Conservation (phyloP, 495 filamentous ascomycete genomes). For the Penicillium longicatenatum region DNA sequence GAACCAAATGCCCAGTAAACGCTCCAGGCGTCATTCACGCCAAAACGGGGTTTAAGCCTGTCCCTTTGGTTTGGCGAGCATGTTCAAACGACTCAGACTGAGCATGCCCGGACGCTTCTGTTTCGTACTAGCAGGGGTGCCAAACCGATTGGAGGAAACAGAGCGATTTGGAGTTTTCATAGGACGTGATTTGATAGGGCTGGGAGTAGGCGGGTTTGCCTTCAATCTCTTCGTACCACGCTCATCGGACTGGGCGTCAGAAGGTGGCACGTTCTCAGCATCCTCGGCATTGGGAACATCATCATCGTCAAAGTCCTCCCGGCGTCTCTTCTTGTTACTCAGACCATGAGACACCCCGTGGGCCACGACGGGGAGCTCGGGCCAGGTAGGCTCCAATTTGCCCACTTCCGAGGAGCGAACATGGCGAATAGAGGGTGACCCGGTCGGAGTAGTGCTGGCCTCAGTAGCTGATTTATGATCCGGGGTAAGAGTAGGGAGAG, state of each 20-base stretch:
- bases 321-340: slow-evolving; percentile 70
- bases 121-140: slow-evolving; percentile 41
- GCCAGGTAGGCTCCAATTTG: slow-evolving; percentile 16
- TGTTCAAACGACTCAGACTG: slow-evolving; percentile 52
- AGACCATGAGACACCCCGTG: slow-evolving; percentile 77
- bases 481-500: slow-evolving; percentile 42
- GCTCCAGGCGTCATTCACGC: slow-evolving; percentile 14
- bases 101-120: slow-evolving; percentile 39
- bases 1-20: neutral
- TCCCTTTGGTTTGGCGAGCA: slow-evolving; percentile 53
- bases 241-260: slow-evolving; percentile 35
- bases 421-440: slow-evolving; percentile 39
- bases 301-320: slow-evolving; percentile 49
- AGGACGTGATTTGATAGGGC: slow-evolving; percentile 40
- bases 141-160: slow-evolving; percentile 29
- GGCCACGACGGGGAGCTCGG: slow-evolving; percentile 51
- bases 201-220: slow-evolving; percentile 37
- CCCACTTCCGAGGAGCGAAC: slow-evolving; percentile 34
- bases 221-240: slow-evolving; percentile 48
- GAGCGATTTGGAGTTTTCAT: slow-evolving; percentile 37
- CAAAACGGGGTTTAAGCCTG: slow-evolving; percentile 25
- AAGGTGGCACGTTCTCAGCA: slow-evolving; percentile 45
- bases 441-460: slow-evolving; percentile 2
- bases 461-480: slow-evolving; percentile 26
- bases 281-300: slow-evolving; percentile 49